phyloP scores from a whole-genome alignment of 2,329 filamentous ascomycete genomes.

The Colletotrichum brevisporum region DNA sequence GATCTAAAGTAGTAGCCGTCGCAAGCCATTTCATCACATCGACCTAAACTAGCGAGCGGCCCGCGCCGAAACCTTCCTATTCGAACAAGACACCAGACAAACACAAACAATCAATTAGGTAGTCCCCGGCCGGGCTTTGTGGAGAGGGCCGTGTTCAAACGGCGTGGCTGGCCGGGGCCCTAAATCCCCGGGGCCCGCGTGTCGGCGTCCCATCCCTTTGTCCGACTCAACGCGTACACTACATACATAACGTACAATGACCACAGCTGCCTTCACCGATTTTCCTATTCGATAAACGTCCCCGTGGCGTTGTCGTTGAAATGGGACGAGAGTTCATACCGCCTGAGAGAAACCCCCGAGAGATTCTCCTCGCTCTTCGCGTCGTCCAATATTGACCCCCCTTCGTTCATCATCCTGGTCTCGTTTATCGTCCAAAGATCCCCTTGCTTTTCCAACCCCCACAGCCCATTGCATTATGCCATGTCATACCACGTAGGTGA shows the following conservation, averaged over 20 bases:
- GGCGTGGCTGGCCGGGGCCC: background rate
- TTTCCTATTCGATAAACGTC: constrained; percentile 7
- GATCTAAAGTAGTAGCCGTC: background rate
- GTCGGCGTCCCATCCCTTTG: too few relatives aligned
- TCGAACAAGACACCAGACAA: background rate
- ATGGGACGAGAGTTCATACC: background rate
- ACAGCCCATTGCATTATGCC: background rate
- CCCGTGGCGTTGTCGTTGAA: background rate
- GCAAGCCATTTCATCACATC: background rate
- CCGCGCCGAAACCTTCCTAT: constrained; percentile 26
- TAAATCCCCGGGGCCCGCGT: too few relatives aligned
- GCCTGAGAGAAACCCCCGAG: background rate
- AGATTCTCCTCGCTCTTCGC: background rate
- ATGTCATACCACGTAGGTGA: constrained; percentile 19
- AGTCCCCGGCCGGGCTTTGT: too few relatives aligned
- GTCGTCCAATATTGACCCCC: background rate
- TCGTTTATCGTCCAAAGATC: too few relatives aligned
- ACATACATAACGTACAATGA: background rate
- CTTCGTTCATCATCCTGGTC: background rate
- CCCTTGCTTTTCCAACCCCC: background rate
- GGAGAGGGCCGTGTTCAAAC: background rate
- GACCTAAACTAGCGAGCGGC: constrained; percentile 5
- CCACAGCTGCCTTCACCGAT: background rate
- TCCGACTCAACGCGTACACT: too few relatives aligned
- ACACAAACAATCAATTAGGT: background rate